Conservation (phyloP, 2,329 filamentous ascomycete genomes). For the Calonectria crousiana region DNA sequence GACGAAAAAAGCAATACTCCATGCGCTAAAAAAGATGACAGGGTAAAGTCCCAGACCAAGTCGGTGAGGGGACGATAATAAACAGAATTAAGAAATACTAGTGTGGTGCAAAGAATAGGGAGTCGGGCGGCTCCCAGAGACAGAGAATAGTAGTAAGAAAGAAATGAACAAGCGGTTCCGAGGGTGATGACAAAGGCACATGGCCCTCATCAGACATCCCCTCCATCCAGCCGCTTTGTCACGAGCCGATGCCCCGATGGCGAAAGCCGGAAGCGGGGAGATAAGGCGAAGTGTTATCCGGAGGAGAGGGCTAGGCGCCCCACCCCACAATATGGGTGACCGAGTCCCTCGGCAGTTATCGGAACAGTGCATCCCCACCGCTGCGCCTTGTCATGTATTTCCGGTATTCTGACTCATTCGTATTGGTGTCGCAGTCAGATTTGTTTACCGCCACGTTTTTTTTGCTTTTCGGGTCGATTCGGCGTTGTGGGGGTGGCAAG, state of each 20-base stretch:
- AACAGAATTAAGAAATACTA: constrained; percentile 24
- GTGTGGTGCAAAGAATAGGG: constrained; percentile 1
- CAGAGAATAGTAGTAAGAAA: not conserved
- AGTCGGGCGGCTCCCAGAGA: constrained; percentile 4
- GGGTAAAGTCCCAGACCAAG: constrained; percentile 10
- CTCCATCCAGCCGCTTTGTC: constrained; percentile 18
- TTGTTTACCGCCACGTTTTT: constrained; percentile 19
- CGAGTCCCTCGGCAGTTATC: constrained; percentile 33
- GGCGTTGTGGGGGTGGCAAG: constrained; percentile 18
- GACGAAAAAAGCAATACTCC: constrained; percentile 15
- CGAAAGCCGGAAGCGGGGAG: constrained; percentile 14
- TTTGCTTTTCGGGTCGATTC: not conserved
- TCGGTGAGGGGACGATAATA: constrained; percentile 1
- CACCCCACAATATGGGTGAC: constrained; percentile 30
- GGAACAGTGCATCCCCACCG: constrained; percentile 30
- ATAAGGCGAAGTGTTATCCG: constrained; percentile 16
- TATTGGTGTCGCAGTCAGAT: constrained; percentile 9
- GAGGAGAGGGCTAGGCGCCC: constrained; percentile 18
- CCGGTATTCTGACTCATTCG: constrained; percentile 24
- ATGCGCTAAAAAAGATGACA: constrained; percentile 19
- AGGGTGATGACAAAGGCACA: constrained; percentile 20
- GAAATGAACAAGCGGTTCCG: constrained; percentile 4
- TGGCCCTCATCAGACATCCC: constrained; percentile 3
- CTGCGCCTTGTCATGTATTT: constrained; percentile 6
- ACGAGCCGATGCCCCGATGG: constrained; percentile 16